Evolutionary conservation across 345 rosid species (phyloP), one percentile per base, ranked within the genome.

Genomic region (Crucihimalaya himalaica): DNA sequence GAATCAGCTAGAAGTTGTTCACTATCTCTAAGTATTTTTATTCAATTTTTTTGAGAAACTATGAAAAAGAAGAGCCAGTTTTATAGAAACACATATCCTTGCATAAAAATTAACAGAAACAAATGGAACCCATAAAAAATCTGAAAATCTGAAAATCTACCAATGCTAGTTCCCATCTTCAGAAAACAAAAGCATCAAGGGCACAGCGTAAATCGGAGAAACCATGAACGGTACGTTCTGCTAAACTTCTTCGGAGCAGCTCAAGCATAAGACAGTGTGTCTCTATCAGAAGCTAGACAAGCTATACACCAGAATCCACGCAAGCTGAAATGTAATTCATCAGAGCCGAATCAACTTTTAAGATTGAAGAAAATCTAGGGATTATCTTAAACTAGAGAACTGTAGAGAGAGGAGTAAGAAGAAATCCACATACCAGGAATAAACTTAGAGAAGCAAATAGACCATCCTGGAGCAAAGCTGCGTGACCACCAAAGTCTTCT

Each of bases 401-500:
- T 57, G 32, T 1, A 8, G 34, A 12, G 35, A 20, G 9, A 1
- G 54, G 9, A 20, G 47, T 42, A 10, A 16, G 19, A n/a, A 2
- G 10, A 21, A 23, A 25, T 50, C 1, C 29, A 45, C 50, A 27
- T 82, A 95, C 99, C 98, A 95, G 86, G 80, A 95, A 95, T 54
- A 95, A 84, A 35, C 98, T 90, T 39, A 90, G 70, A 3, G 99
- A 95, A 25, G 98, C 99, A 79, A 92, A 92, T 39, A 95, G 84
- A 10, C 99, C 99, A 60, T 95, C 99, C 72, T 95, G 99, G 77
- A 95, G 99, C 47, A 95, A 88, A 21, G 90, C 72, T 68, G 88
- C 91, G 29, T 95, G 99, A 76, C 99, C 99, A 5, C 99, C 99
- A 78, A 76, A 92, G 31, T 95, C 97, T 84, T 92, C 99, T 84